Percentiles rank a stretch among this genome's conserved stretches.
phyloP scores from a whole-genome alignment of 768 basidiomycete species.

The Hericium rajendrae region DNA sequence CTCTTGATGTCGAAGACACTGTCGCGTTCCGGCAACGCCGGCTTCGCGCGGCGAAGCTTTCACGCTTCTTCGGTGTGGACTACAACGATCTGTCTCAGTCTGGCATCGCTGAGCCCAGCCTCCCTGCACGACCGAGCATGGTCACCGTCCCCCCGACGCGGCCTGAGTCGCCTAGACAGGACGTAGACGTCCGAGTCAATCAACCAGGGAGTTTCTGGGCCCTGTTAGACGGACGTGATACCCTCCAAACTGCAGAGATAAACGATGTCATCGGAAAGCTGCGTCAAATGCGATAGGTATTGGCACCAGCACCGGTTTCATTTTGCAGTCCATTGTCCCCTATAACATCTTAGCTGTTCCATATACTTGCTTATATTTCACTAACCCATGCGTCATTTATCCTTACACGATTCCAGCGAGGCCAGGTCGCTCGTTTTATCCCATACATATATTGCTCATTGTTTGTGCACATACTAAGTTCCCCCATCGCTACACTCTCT shows the following conservation, averaged over 20 bases:
- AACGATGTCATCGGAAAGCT: slow-evolving; percentile 11
- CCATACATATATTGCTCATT: not conserved
- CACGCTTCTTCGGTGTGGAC: slow-evolving; percentile 48
- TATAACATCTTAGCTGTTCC: too few species aligned
- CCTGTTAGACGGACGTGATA: not conserved
- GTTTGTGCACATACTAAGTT: not conserved
- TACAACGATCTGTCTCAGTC: slow-evolving; percentile 32
- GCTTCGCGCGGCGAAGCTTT: slow-evolving; percentile 43
- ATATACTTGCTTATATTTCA: too few species aligned
- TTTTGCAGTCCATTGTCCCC: too few species aligned
- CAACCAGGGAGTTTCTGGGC: slow-evolving; percentile 9
- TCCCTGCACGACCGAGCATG: not conserved
- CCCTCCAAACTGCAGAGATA: slow-evolving; percentile 5
- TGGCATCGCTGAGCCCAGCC: not conserved
- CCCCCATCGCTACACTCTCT: not conserved
- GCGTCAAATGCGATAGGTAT: slow-evolving; percentile 12
- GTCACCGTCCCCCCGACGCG: not conserved
- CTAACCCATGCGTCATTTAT: too few species aligned
- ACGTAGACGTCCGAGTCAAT: slow-evolving; percentile 8
- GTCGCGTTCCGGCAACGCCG: slow-evolving; percentile 24
- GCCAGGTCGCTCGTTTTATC: not conserved
- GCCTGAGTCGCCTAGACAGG: not conserved
- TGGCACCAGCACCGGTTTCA: too few species aligned
- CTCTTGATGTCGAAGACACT: not conserved
- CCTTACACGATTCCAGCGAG: too few species aligned